Percentiles rank a stretch among this genome's conserved stretches.
Conservation (phyloP, 371 early-diverging fungal species). For the Mucor irregularis region DNA sequence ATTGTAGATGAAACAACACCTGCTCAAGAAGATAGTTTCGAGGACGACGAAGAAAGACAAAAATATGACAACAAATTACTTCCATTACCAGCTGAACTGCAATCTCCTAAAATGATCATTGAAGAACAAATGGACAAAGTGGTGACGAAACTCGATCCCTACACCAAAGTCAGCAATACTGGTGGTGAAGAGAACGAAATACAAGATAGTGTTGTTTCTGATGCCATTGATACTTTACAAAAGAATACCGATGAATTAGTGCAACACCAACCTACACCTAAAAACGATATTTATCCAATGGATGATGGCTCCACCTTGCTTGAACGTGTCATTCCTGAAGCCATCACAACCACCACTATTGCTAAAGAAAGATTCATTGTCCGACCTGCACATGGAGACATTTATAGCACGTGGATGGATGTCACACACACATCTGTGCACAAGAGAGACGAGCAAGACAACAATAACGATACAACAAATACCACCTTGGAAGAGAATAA, state of each 20-base stretch:
- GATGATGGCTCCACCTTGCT: constrained; percentile 39
- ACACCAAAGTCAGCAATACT: constrained; percentile 10
- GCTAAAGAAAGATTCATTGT: constrained; percentile 50
- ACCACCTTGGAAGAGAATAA: neutral
- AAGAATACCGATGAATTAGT: too few species aligned
- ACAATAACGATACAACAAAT: neutral
- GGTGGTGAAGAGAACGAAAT: too few species aligned
- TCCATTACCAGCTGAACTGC: constrained; percentile 39
- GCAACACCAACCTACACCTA: constrained; percentile 17
- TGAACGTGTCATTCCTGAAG: constrained; percentile 43
- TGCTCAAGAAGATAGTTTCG: constrained; percentile 41
- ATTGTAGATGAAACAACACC: too few species aligned
- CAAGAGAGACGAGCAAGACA: constrained; percentile 8
- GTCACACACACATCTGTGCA: constrained; percentile 43
- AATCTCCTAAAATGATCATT: constrained; percentile 54
- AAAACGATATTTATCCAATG: constrained; percentile 32
- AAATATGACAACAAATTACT: constrained; percentile 6
- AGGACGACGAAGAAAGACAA: constrained; percentile 40
- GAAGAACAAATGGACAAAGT: constrained; percentile 54
- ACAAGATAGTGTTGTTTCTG: too few species aligned
- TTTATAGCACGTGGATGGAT: constrained; percentile 42
- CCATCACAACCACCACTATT: constrained; percentile 46
- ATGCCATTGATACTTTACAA: neutral
- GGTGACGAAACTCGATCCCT: constrained; percentile 43
- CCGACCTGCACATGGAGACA: constrained; percentile 43